Evolutionary conservation across 805 yeast genomes (phyloP), one percentile per base, ranked within the genome.

Genomic region (Pichia kluyveri): DNA sequence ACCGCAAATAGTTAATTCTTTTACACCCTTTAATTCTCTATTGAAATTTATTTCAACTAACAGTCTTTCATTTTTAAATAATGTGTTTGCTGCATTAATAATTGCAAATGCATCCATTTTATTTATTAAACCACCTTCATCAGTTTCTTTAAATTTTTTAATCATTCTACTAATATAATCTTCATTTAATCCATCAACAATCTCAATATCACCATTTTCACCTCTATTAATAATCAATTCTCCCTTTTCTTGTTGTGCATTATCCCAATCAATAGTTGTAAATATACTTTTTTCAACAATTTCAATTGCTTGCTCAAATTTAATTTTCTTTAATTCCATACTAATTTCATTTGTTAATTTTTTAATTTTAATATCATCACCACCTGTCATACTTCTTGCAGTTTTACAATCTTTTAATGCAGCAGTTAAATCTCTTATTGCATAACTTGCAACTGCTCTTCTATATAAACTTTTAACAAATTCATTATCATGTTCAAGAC

Each of bases 291-390:
- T 53, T 31, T 79, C 89, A 34, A 79, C 88, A 5, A 80, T 78
- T 42, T 86, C 83, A 54, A 93, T 90, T 4, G 98, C 98, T 50
- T 75, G 75, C 61, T 85, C 95, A 63, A 91, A 93, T 19, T 88
- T 88, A 52, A 82, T 76, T 50, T 78, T 77, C 54, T 88, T 80
- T 49, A 87, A 70, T 44, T 84, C 73, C 57, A 74, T 77, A 43
- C 72, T 77, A 58, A 95, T 77, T 50, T 81, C 85, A 38, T 69
- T 77, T 46, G 77, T 68, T 51, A 86, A 77, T 45, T 72, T 76
- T 48, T 72, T 70, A 1, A 96, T 89, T 45, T 77, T 74, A 18
- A 69, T 69, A 61, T 91, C 97, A 44, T 69, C 69, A 1, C 96
- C 95, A 32, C 81, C 76, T 1, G 17, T 15, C 42, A 69, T 67